Evolutionary conservation across 225 moss, liverwort and hornwort species (phyloP), one percentile per base, ranked within the genome.

Genomic region (Polytrichum commune): DNA sequence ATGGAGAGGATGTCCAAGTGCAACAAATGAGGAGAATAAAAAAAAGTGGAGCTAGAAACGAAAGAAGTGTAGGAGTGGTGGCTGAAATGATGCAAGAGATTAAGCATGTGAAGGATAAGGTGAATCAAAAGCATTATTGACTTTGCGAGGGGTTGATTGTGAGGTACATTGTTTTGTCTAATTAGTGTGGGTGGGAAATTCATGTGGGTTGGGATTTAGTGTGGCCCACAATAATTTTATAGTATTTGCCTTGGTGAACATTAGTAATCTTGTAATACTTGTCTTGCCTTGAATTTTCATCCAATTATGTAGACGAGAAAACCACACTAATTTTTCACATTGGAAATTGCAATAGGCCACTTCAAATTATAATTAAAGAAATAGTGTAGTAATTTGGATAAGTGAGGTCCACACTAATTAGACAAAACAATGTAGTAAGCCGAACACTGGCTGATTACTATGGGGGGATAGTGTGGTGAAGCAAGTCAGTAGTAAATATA

Each of bases 111-210:
- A 79, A 76, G 62, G 85, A 85, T 66, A 81, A 74, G 73, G 64
- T 66, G 8, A 78, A 81, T 30, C 66, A 78, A 67, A 82, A 77
- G 53, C 76, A 85, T 68, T 79, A 85, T 64, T 85, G 85, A 81
- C 81, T 85, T 13, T 85, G 81, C 35, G 76, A 85, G 66, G 81
- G 82, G 1, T 65, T 85, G 18, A 55, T 82, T 55, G 85, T 82
- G 27, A 86, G 76, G 53, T 26, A 26, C 26, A 26, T 1, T 26
- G 26, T 26, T 26, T 26, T 26, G 26, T 26, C 26, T 26, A 26
- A 1, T 26, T 26, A 26, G 26, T 26, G 26, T 26, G 26, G 26
- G 26, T 26, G 26, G 26, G 26, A 26, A 26, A 26, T 26, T 26
- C 26, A 26, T 26, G 26, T 26, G 26, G 26, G 26, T 26, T 26